Conservation (phyloP, 2,329 filamentous ascomycete species). For the Colletotrichum sojae region DNA sequence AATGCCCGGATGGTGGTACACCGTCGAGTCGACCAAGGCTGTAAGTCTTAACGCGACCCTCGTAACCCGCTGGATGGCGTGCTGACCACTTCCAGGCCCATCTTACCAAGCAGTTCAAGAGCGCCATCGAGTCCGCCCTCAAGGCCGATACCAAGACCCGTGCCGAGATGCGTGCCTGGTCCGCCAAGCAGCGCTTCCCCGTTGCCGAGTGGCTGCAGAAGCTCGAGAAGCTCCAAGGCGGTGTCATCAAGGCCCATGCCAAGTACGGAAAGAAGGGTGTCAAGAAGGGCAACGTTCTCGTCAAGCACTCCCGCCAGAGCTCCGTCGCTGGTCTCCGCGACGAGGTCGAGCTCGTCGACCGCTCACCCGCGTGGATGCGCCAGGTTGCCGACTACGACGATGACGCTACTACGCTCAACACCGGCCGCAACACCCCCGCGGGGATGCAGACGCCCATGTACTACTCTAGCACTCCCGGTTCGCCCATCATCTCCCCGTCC, state of each 20-base stretch:
- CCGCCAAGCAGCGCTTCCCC: constrained; percentile 76
- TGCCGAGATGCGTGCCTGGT: constrained; percentile 74
- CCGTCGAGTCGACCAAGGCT: constrained; percentile 75
- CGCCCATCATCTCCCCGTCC: constrained; percentile 34
- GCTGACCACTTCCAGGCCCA: constrained; percentile 55
- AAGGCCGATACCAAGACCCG: constrained; percentile 69
- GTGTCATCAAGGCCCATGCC: constrained; percentile 67
- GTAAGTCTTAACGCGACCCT: constrained; percentile 12
- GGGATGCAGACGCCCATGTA: constrained; percentile 33
- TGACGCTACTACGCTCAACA: constrained; percentile 37
- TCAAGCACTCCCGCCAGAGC: constrained; percentile 34
- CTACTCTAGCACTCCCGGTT: constrained; percentile 35
- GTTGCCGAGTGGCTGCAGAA: constrained; percentile 78
- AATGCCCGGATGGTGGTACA: constrained; percentile 82
- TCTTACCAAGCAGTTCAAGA: constrained; percentile 75
- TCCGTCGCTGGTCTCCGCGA: constrained; percentile 32
- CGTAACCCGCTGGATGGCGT: not conserved
- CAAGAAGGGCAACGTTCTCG: constrained; percentile 39
- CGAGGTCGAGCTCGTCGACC: constrained; percentile 40
- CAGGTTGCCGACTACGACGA: constrained; percentile 39
- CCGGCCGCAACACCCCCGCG: constrained; percentile 35
- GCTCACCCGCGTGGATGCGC: constrained; percentile 38
- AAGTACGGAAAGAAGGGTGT: constrained; percentile 43
- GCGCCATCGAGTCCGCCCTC: constrained; percentile 72
- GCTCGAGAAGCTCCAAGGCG: constrained; percentile 72